Evolutionary conservation across 805 yeast genomes (phyloP).

Genomic region (Sugiyamaella chiloensis): DNA sequence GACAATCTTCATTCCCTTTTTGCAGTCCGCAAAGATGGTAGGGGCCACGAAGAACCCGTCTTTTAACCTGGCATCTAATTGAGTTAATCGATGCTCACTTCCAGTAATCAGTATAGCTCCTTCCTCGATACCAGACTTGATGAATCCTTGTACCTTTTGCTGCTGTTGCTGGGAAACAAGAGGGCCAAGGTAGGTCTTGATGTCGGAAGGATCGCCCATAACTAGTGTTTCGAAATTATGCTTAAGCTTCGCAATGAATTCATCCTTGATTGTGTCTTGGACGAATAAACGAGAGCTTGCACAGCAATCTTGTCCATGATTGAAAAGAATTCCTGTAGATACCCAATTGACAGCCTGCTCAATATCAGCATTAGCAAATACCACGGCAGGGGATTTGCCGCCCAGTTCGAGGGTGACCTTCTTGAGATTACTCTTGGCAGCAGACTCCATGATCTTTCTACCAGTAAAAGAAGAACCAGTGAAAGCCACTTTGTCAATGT

Average conservation of each 20-base stretch:
- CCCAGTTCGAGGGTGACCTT: constrained; percentile 91
- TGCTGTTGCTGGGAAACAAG: constrained; percentile 76
- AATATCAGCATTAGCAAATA: constrained; percentile 79
- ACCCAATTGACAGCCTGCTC: constrained; percentile 71
- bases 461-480: constrained; percentile 94
- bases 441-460: constrained; percentile 66
- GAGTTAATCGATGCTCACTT: constrained; percentile 50
- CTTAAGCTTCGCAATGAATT: constrained; percentile 56
- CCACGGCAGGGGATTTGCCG: constrained; percentile 89
- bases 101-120: constrained; percentile 82
- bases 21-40: constrained; percentile 68
- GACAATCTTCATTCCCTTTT: constrained; percentile 59
- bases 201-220: constrained; percentile 73
- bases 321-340: constrained; percentile 76
- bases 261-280: constrained; percentile 77
- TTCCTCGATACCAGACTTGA: constrained; percentile 70
- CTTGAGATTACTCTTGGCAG: constrained; percentile 62
- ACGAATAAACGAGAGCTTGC: constrained; percentile 89
- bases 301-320: constrained; percentile 92
- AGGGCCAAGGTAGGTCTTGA: constrained; percentile 77
- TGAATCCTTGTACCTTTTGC: constrained; percentile 66
- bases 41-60: constrained; percentile 67
- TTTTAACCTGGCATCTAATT: constrained; percentile 35
- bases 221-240: constrained; percentile 43
- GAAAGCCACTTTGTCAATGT: constrained; percentile 80